Conservation (phyloP, 495 filamentous ascomycete genomes). For the Penicillium taxi region DNA sequence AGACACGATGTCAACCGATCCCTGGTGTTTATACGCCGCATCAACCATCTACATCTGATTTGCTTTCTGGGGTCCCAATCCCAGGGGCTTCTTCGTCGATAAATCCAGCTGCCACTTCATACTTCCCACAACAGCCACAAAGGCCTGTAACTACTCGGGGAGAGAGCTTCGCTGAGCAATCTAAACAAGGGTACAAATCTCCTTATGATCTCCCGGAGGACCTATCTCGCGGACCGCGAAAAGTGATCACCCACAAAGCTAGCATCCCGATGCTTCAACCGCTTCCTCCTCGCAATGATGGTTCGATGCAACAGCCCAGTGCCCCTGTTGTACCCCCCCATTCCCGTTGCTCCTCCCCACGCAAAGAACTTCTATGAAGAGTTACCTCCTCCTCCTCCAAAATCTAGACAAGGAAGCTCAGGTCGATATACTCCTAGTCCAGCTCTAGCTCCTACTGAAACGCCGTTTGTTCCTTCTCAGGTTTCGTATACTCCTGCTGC, state of each 20-base stretch:
- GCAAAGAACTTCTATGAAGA: constrained; percentile 82
- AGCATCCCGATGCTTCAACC: constrained; percentile 27
- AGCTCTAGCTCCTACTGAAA: constrained; percentile 11
- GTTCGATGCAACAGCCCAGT: constrained; percentile 37
- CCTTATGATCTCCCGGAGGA: constrained; percentile 95
- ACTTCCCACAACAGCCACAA: constrained; percentile 31
- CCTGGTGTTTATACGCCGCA: constrained; percentile 33
- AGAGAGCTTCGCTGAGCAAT: constrained; percentile 79
- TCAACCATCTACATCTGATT: constrained; percentile 37
- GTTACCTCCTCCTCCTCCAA: constrained; percentile 57
- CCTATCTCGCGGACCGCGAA: constrained; percentile 59
- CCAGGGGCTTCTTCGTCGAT: constrained; percentile 20
- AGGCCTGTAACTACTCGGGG: constrained; percentile 35
- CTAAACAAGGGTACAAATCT: constrained; percentile 84
- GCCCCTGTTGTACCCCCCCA: constrained; percentile 25
- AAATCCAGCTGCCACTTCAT: constrained; percentile 28
- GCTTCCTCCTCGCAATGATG: constrained; percentile 51
- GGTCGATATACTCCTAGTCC: constrained; percentile 47
- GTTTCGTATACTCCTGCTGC: constrained; percentile 11
- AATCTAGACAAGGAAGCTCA: constrained; percentile 38
- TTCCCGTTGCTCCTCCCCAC: constrained; percentile 13
- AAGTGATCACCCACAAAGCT: constrained; percentile 33
- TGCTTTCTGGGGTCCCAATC: constrained; percentile 25
- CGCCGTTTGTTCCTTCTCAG: constrained; percentile 2
- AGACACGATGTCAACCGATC: constrained; percentile 13